phyloP scores from a whole-genome alignment of 2,329 filamentous ascomycete species.

The Sphaceloma murrayae region DNA sequence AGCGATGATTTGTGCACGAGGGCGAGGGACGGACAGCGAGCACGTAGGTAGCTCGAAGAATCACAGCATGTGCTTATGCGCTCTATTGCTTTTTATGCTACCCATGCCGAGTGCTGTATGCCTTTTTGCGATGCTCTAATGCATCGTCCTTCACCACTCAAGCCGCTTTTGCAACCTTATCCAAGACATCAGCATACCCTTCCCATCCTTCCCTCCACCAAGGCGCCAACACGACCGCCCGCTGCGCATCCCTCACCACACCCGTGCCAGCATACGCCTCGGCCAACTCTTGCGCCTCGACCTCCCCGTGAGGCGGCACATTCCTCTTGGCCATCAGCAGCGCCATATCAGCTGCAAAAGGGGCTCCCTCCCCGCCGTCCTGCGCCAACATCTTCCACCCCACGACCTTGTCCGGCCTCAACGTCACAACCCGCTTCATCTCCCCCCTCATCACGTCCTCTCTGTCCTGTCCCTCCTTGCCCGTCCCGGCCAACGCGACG shows the following conservation, averaged over 20 bases:
- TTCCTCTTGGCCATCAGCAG: conserved; percentile 65
- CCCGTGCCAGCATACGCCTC: conserved; percentile 66
- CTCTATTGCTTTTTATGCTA: not conserved
- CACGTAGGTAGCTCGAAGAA: conserved; percentile 12
- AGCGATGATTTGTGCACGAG: too few species aligned
- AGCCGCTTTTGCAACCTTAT: not conserved
- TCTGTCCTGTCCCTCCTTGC: conserved; percentile 36
- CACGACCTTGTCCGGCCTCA: conserved; percentile 66
- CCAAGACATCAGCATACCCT: conserved; percentile 32
- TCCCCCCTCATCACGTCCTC: conserved; percentile 45
- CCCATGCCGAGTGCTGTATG: too few species aligned
- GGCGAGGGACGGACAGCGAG: conserved; percentile 2
- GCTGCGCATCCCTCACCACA: conserved; percentile 62
- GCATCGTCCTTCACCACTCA: not conserved
- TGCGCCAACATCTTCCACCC: conserved; percentile 57
- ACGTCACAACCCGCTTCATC: conserved; percentile 66
- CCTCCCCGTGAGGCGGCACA: conserved; percentile 60
- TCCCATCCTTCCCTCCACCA: conserved; percentile 63
- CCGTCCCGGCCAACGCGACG: conserved; percentile 56
- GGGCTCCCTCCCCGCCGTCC: conserved; percentile 52
- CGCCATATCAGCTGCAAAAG: conserved; percentile 63
- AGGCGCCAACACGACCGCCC: conserved; percentile 68
- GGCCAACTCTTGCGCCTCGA: conserved; percentile 61
- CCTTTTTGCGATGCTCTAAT: not conserved
- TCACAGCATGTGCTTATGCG: not conserved